Conservation (phyloP, 2,329 filamentous ascomycete species). For the Calonectria henricotiae region DNA sequence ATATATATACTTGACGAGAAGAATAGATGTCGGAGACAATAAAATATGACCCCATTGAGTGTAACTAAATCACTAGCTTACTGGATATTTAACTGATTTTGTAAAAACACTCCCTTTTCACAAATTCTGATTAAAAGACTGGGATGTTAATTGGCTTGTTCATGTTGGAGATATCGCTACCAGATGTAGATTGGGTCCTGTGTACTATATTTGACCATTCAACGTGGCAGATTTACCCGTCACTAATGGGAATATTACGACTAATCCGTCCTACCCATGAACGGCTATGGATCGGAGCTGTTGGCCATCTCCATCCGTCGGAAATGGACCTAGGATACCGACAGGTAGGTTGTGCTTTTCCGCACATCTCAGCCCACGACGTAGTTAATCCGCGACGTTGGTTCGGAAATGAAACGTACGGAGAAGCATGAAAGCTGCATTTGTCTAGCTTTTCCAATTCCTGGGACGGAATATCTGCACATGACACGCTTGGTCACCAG, state of each 20-base stretch:
- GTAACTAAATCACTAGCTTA: not conserved
- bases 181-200: not conserved
- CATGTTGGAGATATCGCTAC: not conserved
- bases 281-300: too few species aligned
- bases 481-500: not conserved
- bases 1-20: not conserved
- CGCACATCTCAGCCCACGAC: not conserved
- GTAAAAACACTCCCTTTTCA: not conserved
- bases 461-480: not conserved
- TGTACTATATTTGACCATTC: not conserved
- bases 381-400: not conserved
- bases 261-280: not conserved
- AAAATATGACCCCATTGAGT: too few species aligned
- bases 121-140: too few species aligned
- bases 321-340: not conserved
- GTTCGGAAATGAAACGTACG: not conserved
- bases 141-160: not conserved
- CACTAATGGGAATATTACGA: not conserved
- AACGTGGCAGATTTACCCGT: not conserved
- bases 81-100: not conserved
- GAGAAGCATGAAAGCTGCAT: not conserved
- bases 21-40: not conserved
- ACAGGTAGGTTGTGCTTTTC: slow-evolving; percentile 1
- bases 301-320: slow-evolving; percentile 5
- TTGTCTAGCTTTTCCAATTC: not conserved